These are phyloP conservation scores for Hippophae rhamnoides DNA, from an alignment of 306 rosid species.

Conservation along the genomic window DNA sequence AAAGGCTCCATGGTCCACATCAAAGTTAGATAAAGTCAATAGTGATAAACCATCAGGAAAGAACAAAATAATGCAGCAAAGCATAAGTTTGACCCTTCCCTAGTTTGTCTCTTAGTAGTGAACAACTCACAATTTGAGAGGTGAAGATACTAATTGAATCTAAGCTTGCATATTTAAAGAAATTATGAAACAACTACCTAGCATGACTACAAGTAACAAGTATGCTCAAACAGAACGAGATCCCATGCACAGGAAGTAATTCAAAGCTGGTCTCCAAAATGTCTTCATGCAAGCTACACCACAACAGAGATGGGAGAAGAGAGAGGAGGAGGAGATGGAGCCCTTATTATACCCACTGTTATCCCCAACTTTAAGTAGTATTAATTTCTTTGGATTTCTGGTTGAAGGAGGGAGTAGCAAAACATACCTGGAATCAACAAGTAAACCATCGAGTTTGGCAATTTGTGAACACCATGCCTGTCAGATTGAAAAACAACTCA, in stretches of 20 bases:
- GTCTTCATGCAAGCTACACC: not conserved
- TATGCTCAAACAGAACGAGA: not conserved
- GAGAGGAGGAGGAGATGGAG: not conserved
- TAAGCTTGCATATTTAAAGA: not conserved
- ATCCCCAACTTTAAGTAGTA: not conserved
- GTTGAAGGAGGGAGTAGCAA: conserved; percentile 1
- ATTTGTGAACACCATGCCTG: conserved; percentile 93
- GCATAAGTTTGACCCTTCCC: too few relatives aligned
- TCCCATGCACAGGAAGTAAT: not conserved
- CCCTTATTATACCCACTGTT: not conserved
- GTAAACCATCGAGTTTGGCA: conserved; percentile 85
- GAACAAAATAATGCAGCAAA: too few relatives aligned
- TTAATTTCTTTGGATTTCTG: not conserved
- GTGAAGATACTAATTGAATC: not conserved
- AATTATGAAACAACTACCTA: not conserved
- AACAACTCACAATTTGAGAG: too few relatives aligned
- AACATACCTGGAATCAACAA: conserved; percentile 81
- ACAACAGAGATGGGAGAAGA: not conserved
- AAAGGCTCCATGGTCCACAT: not conserved
- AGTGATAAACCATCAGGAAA: not conserved
- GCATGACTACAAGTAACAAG: not conserved
- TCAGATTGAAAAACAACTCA: conserved; percentile 20
- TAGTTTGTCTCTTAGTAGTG: too few relatives aligned
- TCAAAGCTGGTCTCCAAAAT: not conserved
- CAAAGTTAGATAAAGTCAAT: not conserved